Base-by-base conservation (phyloP, 768 basidiomycete species). In the Mycena vulgaris region DNA sequence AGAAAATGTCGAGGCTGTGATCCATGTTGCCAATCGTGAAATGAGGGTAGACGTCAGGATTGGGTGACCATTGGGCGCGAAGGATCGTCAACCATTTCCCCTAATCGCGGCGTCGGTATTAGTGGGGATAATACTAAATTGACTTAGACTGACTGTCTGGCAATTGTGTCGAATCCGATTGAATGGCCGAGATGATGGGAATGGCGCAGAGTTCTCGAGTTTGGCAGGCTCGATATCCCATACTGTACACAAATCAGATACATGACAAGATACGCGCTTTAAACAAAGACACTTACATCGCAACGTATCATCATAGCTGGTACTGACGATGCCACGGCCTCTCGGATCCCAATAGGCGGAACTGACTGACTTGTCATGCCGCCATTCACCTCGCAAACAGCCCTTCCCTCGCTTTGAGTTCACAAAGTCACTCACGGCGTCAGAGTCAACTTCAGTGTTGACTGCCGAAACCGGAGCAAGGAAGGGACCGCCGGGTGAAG, bases 281-380 rank as follows among this genome's bases (percentile, higher is more conserved):
- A 53, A 52, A 16, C 37, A 52, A n/a, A 31, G 9, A 48, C 47
- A 85, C 91, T 74, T 75, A 95, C 95, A 74, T 74, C 93, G 85
- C 39, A 96, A 71, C 3, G 86, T 88, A 80, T 96, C 91, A 72
- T 96, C 95, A 72, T 96, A 96, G 77, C 91, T 91, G 6, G 95
- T 96, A 78, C 93, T 95, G 55, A 95, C 90, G 68, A 96, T 90
- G 59, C 88, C 85, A 30, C 92, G 87, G 4, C 95, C 95, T 65
- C 91, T 84, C 3, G 94, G 89, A 78, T 95, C 94, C 95, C 95
- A 96, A 74, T 92, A 95, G 0, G 93, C 95, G 19, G 95, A 90
- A 70, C 91, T 95, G 51, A 90, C 93, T 19, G 93, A 92, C 77
- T 93, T 93, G 65, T 88, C 86, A 75, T 96, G 95, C 17, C 78